These are phyloP conservation scores for Volutella citrinella DNA, from an alignment of 2,329 filamentous ascomycete species.

Conservation along the genomic window DNA sequence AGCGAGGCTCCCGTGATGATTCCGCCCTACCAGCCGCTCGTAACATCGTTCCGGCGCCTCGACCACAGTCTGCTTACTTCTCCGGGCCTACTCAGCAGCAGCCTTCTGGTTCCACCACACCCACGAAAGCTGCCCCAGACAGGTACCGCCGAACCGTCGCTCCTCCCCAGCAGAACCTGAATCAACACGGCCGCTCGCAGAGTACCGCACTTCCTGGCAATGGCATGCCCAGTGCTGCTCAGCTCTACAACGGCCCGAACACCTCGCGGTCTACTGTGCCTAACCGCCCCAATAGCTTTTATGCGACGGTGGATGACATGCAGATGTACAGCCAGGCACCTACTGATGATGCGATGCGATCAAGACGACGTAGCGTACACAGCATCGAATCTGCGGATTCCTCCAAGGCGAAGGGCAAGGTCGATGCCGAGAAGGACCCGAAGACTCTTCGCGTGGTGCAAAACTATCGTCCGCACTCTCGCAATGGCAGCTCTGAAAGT, in stretches of 20 bases:
- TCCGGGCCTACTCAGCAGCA: constrained; percentile 44
- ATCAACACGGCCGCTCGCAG: constrained; percentile 36
- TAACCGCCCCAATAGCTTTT: constrained; percentile 51
- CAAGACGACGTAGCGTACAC: constrained; percentile 80
- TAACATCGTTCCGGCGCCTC: constrained; percentile 37
- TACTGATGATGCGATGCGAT: constrained; percentile 70
- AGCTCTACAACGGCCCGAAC: constrained; percentile 28
- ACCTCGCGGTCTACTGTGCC: constrained; percentile 33
- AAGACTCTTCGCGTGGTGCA: constrained; percentile 39
- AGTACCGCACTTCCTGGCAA: constrained; percentile 30
- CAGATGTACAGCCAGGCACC: constrained; percentile 54
- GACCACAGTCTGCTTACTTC: constrained; percentile 42
- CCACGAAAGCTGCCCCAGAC: constrained; percentile 60
- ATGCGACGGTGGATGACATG: constrained; percentile 65
- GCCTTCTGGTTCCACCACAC: constrained; percentile 36
- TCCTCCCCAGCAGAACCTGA: constrained; percentile 29
- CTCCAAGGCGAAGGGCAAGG: constrained; percentile 14
- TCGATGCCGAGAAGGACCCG: constrained; percentile 32
- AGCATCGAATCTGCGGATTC: constrained; percentile 44
- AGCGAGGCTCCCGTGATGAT: constrained; percentile 51
- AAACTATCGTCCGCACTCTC: constrained; percentile 28
- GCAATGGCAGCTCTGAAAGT: constrained; percentile 64
- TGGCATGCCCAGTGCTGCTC: constrained; percentile 24
- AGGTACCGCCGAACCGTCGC: constrained; percentile 70
- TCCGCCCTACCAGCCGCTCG: constrained; percentile 42